Evolutionary conservation across 2,329 filamentous ascomycete species (phyloP), one percentile per base, ranked within the genome.

Genomic region (Aaosphaeria arxii): DNA sequence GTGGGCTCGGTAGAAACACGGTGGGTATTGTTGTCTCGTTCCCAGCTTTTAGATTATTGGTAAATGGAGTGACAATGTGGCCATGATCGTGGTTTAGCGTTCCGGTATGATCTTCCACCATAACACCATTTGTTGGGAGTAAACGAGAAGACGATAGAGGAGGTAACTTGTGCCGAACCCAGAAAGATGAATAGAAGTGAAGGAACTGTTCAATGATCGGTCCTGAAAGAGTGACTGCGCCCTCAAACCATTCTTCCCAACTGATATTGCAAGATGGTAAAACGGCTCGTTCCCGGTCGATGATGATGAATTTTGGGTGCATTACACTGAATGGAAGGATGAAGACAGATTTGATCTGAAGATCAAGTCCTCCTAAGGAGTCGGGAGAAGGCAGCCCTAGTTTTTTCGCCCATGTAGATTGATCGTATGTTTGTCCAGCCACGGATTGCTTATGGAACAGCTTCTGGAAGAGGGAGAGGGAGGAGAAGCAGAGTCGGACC

Each of bases 201-300:
- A 87, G 55, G 36, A 94, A 78, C n/a, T 78, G 74, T 4, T 66
- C 57, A 0, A 90, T 82, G 0, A 86, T 75, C 0, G 77, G 74
- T 0, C 88, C 88, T 5, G 76, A 75, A 7, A 92, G 69, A 46
- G 84, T 82, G 4, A 92, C 72, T 47, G 85, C 89, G 0, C 86
- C 87, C 66, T 95, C 89, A 29, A 92, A 85, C 89, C 89, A 95
- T n/a, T 82, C 71, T 67, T 94, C 89, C 87, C 87, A 94, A 61
- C 87, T 91, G 4, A 95, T 82, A 58, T 95, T 95, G 68, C 88
- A 91, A 58, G 86, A 90, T 0, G 89, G 89, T 7, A 94, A 68
- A 58, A 86, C 85, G 0, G 86, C 86, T 2, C 72, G 76, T 31
- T 74, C 67, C 1, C 85, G 78, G 64, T 95, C 89, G 1, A 92